Percentiles rank a stretch among this genome's conserved stretches.
These are phyloP conservation scores for Iris macrosiphon DNA, from an alignment of 106 monocot species.

Conservation along the genomic window DNA sequence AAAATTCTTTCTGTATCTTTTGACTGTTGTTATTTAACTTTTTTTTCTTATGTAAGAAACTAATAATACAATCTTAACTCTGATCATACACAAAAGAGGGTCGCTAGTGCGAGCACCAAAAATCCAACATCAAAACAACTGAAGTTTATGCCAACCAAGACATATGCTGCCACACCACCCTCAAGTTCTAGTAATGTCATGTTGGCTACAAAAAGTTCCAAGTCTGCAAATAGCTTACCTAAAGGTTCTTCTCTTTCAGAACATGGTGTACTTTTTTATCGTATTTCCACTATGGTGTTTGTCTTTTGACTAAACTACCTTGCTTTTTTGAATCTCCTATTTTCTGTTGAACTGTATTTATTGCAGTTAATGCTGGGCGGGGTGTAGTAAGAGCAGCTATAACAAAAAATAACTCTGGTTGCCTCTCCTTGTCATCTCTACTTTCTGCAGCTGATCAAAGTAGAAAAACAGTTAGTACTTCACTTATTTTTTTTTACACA, in stretches of 20 bases:
- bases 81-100: constrained; percentile 43
- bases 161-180: constrained; percentile 14
- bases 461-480: constrained; percentile 4
- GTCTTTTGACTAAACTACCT: neutral
- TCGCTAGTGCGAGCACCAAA: constrained; percentile 17
- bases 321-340: neutral
- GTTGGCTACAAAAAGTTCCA: constrained; percentile 14
- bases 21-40: too few species aligned
- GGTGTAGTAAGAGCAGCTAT: neutral
- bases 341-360: neutral
- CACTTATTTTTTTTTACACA: constrained; percentile 1
- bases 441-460: constrained; percentile 6
- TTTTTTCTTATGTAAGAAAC: too few species aligned
- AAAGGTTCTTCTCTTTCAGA: constrained; percentile 23
- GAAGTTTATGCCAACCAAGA: constrained; percentile 25
- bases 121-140: constrained; percentile 46
- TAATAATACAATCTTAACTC: constrained; percentile 44
- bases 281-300: neutral
- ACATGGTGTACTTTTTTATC: constrained; percentile 1
- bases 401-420: constrained; percentile 8
- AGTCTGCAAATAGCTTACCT: constrained; percentile 12
- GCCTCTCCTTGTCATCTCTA: constrained; percentile 9
- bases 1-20: too few species aligned
- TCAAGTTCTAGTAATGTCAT: constrained; percentile 10
- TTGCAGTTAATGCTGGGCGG: constrained; percentile 32